Evolutionary conservation across 1,284 basidiomycete genomes (phyloP).

Genomic region (Trichosporon ovoides): DNA sequence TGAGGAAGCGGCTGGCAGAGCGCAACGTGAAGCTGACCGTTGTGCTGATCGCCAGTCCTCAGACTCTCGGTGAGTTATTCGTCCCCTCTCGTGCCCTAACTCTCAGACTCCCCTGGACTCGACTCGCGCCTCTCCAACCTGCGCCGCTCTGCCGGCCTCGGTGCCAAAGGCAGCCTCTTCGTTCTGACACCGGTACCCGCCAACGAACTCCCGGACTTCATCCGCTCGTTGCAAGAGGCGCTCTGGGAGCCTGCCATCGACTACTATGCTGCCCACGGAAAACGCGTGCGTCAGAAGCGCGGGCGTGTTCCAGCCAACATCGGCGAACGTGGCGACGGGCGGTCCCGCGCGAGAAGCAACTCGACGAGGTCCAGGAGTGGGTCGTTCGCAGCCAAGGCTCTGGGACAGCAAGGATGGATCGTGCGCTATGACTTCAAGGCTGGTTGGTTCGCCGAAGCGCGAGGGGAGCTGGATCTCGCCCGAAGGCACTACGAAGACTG

Average conservation of each 20-base stretch:
- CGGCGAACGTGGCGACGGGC: neutral
- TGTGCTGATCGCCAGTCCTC: slow-evolving; percentile 81
- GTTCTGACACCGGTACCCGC: slow-evolving; percentile 85
- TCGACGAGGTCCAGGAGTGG: neutral
- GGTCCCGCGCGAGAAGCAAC: neutral
- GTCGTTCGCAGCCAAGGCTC: slow-evolving; percentile 52
- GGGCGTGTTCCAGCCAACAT: slow-evolving; percentile 53
- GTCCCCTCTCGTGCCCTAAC: slow-evolving; percentile 23
- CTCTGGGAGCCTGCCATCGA: slow-evolving; percentile 82
- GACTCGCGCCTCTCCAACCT: slow-evolving; percentile 80
- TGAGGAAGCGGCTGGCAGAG: slow-evolving; percentile 73
- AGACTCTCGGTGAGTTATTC: slow-evolving; percentile 61
- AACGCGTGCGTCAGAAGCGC: slow-evolving; percentile 82
- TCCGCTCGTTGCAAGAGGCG: slow-evolving; percentile 74
- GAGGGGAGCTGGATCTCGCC: slow-evolving; percentile 82
- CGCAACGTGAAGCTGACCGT: slow-evolving; percentile 89
- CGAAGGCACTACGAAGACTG: slow-evolving; percentile 91
- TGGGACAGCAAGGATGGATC: slow-evolving; percentile 84
- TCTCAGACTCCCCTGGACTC: slow-evolving; percentile 71
- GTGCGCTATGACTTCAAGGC: slow-evolving; percentile 97
- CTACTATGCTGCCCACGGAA: slow-evolving; percentile 86
- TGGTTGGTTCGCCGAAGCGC: slow-evolving; percentile 89
- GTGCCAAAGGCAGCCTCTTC: slow-evolving; percentile 85
- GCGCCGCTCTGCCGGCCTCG: slow-evolving; percentile 76
- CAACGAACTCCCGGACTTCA: slow-evolving; percentile 76